Conservation (phyloP, 768 basidiomycete genomes). For the Suillus subalutaceus region DNA sequence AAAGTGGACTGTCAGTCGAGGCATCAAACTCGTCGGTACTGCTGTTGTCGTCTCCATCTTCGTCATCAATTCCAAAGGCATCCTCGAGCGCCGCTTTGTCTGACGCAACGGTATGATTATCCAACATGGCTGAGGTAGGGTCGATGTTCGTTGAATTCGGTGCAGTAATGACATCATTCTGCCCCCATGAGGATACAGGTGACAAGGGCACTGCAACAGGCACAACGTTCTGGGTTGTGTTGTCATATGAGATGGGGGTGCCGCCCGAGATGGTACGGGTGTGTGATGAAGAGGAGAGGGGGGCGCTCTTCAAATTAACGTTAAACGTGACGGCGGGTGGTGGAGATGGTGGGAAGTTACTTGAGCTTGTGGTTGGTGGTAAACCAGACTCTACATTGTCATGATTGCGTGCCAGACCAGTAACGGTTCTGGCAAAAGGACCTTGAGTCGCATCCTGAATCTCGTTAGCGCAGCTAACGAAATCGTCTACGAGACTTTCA, state of each 20-base stretch:
- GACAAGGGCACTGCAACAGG: slow-evolving; percentile 9
- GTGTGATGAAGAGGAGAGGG: slow-evolving; percentile 18
- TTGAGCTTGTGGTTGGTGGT: background rate
- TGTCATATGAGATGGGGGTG: slow-evolving; percentile 4
- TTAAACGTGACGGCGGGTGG: background rate
- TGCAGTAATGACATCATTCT: background rate
- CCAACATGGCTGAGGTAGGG: slow-evolving; percentile 1
- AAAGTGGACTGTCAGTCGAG: background rate
- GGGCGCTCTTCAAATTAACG: background rate
- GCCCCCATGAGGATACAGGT: background rate
- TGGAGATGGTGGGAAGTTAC: background rate
- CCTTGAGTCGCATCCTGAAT: background rate
- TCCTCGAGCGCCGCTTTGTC: slow-evolving; percentile 10
- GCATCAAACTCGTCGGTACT: background rate
- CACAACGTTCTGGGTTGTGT: slow-evolving; percentile 7
- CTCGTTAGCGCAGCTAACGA: background rate
- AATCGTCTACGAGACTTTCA: background rate
- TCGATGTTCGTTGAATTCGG: background rate
- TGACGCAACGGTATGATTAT: background rate
- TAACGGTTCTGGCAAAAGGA: background rate
- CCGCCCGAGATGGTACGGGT: slow-evolving; percentile 8
- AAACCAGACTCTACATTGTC: background rate
- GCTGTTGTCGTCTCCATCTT: slow-evolving; percentile 1
- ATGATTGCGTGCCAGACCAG: background rate
- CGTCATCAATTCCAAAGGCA: slow-evolving; percentile 12